A percentile compares a stretch with the other conserved stretches of the same genome.
phyloP scores from a whole-genome alignment of 495 filamentous ascomycete species.

The Aspergillus cavernicola region DNA sequence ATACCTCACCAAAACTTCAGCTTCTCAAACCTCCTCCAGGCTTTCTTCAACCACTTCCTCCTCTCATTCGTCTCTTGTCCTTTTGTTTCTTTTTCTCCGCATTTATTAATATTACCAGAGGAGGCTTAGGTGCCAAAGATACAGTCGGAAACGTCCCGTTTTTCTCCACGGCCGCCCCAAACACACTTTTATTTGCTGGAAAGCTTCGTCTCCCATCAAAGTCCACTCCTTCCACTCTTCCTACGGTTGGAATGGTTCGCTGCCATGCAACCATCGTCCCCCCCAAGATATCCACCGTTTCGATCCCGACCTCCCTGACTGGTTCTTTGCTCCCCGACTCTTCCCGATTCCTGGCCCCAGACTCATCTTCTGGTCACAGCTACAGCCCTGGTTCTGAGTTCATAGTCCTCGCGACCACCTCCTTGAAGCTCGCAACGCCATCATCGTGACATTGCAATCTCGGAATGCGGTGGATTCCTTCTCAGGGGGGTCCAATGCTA shows the following conservation, averaged over 20 bases:
- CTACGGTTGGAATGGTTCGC: slow-evolving; percentile 38
- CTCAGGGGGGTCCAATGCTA: slow-evolving; percentile 36
- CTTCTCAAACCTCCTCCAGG: background rate
- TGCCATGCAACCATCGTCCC: slow-evolving; percentile 30
- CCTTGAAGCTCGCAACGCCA: slow-evolving; percentile 21
- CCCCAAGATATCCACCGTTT: slow-evolving; percentile 30
- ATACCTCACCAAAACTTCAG: slow-evolving; percentile 17
- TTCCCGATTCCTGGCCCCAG: slow-evolving; percentile 37
- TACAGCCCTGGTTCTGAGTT: slow-evolving; percentile 24
- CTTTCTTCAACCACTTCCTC: background rate
- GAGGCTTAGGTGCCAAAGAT: background rate
- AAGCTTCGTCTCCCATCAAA: slow-evolving; percentile 31
- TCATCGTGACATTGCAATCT: slow-evolving; percentile 15
- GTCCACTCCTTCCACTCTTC: slow-evolving; percentile 21
- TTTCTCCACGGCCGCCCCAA: slow-evolving; percentile 18
- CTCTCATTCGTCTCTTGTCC: slow-evolving; percentile 8
- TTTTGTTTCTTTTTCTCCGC: slow-evolving; percentile 20
- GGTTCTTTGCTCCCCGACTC: slow-evolving; percentile 34
- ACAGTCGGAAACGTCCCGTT: slow-evolving; percentile 21
- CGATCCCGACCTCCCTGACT: slow-evolving; percentile 27
- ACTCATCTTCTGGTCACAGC: slow-evolving; percentile 22
- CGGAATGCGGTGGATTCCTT: slow-evolving; percentile 38
- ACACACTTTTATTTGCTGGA: slow-evolving; percentile 16
- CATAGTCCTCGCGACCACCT: slow-evolving; percentile 28
- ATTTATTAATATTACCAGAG: slow-evolving; percentile 5